phyloP scores from a whole-genome alignment of 1,284 basidiomycete genomes.

The Mycosarcoma maydis region DNA sequence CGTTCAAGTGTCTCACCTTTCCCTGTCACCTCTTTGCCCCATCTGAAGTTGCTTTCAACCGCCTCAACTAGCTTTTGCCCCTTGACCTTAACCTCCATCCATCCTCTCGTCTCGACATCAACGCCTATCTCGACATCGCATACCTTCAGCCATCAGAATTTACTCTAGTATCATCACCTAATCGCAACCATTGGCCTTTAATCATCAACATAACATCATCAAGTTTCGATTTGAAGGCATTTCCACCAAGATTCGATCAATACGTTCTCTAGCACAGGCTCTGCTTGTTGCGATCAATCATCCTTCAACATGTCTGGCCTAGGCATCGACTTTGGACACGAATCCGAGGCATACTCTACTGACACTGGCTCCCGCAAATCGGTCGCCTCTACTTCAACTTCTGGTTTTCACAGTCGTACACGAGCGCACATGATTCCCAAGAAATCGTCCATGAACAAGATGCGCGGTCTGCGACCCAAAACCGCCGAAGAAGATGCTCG shows the following conservation, averaged over 20 bases:
- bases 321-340: conserved; percentile 60
- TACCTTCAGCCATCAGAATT: too few species aligned
- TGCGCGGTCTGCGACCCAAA: conserved; percentile 29
- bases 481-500: conserved; percentile 37
- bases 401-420: conserved; percentile 36
- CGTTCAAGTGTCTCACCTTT: background rate
- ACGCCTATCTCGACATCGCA: too few species aligned
- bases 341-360: conserved; percentile 33
- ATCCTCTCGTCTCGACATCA: background rate
- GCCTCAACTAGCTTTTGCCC: background rate
- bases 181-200: too few species aligned
- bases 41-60: background rate
- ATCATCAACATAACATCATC: too few species aligned
- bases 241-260: background rate
- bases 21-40: background rate
- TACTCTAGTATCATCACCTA: too few species aligned
- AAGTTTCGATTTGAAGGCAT: too few species aligned
- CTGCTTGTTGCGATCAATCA: background rate
- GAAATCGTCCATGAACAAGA: conserved; percentile 41
- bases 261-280: background rate
- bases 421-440: conserved; percentile 39
- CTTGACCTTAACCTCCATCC: background rate
- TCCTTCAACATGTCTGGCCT: conserved; percentile 52
- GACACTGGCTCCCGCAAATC: conserved; percentile 20
- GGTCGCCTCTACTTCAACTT: conserved; percentile 12